These are phyloP conservation scores for Candida sojae DNA, from an alignment of 1,139 yeast genomes.

Conservation along the genomic window DNA sequence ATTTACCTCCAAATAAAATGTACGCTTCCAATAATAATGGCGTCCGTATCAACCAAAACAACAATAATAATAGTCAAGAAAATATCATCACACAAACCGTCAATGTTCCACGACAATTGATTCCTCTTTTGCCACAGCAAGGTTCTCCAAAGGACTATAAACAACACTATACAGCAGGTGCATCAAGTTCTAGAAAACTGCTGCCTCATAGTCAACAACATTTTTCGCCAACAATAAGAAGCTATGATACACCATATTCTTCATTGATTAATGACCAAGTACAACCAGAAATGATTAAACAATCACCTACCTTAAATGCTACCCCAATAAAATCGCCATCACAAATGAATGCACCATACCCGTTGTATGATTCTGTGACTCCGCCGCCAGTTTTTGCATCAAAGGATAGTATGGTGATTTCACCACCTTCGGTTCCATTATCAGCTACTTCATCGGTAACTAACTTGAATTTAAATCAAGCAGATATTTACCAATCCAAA, in stretches of 20 bases:
- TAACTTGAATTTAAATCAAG: constrained; percentile 29
- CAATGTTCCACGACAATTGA: constrained; percentile 5
- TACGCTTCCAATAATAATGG: neutral
- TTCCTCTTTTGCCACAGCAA: constrained; percentile 5
- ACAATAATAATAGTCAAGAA: constrained; percentile 1
- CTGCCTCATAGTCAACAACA: constrained; percentile 4
- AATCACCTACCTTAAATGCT: constrained; percentile 7
- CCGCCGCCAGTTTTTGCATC: constrained; percentile 23
- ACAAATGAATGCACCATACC: constrained; percentile 15
- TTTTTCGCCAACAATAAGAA: constrained; percentile 8
- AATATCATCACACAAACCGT: constrained; percentile 3
- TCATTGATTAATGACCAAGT: neutral
- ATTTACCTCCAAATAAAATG: constrained; percentile 15
- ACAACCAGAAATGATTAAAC: constrained; percentile 1
- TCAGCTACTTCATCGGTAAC: constrained; percentile 44
- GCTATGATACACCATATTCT: constrained; percentile 2
- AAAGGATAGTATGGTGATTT: constrained; percentile 17
- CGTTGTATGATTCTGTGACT: constrained; percentile 19
- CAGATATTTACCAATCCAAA: constrained; percentile 20
- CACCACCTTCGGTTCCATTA: constrained; percentile 34
- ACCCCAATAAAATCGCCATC: constrained; percentile 9
- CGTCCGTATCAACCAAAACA: neutral
- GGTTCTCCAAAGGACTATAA: neutral
- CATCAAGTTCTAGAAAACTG: constrained; percentile 1
- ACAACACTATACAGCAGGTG: constrained; percentile 3